Evolutionary conservation across 495 filamentous ascomycete species (phyloP).

Genomic region (Aspergillus bertholletiae): DNA sequence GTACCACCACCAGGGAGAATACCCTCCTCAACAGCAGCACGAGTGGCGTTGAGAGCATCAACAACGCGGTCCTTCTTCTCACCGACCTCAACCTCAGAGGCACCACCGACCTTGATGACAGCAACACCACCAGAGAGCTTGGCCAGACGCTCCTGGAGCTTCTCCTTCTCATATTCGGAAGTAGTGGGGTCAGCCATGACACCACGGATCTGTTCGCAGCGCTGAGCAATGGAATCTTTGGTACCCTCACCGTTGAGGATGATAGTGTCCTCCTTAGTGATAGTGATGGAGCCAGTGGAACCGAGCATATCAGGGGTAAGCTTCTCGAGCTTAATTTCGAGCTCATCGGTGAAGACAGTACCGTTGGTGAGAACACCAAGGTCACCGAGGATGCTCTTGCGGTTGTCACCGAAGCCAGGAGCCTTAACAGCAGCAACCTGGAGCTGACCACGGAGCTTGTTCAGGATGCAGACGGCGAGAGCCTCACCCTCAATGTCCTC

Average conservation of each 20-base stretch:
- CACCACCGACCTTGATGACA: constrained; percentile 97
- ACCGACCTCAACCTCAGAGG: constrained; percentile 95
- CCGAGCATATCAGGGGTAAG: constrained; percentile 92
- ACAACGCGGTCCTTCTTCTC: constrained; percentile 99
- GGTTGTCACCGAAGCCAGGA: constrained; percentile 98
- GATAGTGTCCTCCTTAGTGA: constrained; percentile 99
- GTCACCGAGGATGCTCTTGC: constrained; percentile 98
- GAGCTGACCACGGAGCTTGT: constrained; percentile 99
- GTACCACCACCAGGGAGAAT: constrained; percentile 98
- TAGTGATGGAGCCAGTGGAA: constrained; percentile 95
- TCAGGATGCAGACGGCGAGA: constrained; percentile 96
- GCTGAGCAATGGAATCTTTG: constrained; percentile 91
- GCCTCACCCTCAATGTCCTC: constrained; percentile 99
- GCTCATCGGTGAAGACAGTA: constrained; percentile 96
- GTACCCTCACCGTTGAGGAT: constrained; percentile 94
- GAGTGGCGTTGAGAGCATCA: constrained; percentile 96
- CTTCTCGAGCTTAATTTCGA: constrained; percentile 98
- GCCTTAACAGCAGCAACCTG: constrained; percentile 99
- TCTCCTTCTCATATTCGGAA: constrained; percentile 99
- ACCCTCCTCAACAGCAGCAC: constrained; percentile 96
- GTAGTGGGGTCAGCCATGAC: constrained; percentile 91
- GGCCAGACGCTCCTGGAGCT: constrained; percentile 97
- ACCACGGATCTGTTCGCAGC: constrained; percentile 98
- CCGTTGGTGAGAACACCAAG: constrained; percentile 92
- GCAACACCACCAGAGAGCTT: constrained; percentile 99